phyloP scores from a whole-genome alignment of 2,329 filamentous ascomycete genomes.

The Periconia sp. region DNA sequence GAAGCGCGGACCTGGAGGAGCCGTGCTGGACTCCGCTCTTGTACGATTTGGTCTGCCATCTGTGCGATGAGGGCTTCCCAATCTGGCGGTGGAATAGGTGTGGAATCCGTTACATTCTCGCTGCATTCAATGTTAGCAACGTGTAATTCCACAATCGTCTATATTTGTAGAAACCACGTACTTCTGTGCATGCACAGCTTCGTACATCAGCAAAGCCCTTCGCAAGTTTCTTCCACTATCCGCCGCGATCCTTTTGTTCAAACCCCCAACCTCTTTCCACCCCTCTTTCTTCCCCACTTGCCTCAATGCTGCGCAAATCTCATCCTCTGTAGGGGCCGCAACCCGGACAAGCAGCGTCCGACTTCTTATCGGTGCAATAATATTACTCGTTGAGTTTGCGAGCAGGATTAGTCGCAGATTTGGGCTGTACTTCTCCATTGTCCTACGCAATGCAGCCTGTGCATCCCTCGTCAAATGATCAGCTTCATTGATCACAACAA shows the following conservation, averaged over 20 bases:
- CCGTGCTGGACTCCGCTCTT: constrained; percentile 85
- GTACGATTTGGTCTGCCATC: constrained; percentile 90
- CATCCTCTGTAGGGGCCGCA: constrained; percentile 79
- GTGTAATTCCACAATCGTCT: neutral
- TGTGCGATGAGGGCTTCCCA: constrained; percentile 92
- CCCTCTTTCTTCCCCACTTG: constrained; percentile 75
- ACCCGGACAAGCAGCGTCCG: constrained; percentile 90
- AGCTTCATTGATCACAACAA: constrained; percentile 98
- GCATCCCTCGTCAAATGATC: constrained; percentile 93
- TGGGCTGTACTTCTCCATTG: constrained; percentile 99
- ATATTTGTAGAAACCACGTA: constrained; percentile 50
- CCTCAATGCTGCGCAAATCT: constrained; percentile 78
- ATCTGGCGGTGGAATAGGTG: constrained; percentile 89
- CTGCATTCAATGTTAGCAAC: constrained; percentile 50
- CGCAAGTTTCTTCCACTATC: constrained; percentile 91
- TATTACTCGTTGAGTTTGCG: constrained; percentile 95
- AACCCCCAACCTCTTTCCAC: constrained; percentile 72
- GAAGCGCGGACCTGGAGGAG: constrained; percentile 88
- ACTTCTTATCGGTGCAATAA: constrained; percentile 96
- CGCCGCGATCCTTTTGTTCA: constrained; percentile 83
- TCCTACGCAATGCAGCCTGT: constrained; percentile 88
- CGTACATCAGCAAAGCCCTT: constrained; percentile 91
- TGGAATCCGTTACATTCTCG: constrained; percentile 85
- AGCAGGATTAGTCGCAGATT: constrained; percentile 89
- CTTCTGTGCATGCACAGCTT: constrained; percentile 97